phyloP scores from a whole-genome alignment of 345 rosid genomes.

The Dipteronia dyeriana region DNA sequence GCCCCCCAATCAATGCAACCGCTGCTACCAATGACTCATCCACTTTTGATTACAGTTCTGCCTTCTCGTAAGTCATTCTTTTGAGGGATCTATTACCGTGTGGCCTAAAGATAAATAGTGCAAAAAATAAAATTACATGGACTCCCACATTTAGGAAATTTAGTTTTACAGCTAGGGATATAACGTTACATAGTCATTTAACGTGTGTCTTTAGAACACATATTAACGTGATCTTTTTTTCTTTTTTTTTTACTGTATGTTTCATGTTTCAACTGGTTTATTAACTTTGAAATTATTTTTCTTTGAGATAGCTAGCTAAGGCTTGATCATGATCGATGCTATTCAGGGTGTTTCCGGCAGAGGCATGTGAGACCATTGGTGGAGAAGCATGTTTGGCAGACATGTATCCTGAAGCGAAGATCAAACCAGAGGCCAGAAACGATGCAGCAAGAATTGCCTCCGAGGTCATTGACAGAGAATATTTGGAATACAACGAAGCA shows the following conservation, averaged over 20 bases:
- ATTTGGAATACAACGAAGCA: slow-evolving; percentile 32
- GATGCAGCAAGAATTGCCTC: slow-evolving; percentile 10
- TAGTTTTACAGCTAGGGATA: too few relatives aligned
- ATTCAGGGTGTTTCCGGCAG: slow-evolving; percentile 75
- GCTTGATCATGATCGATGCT: not conserved
- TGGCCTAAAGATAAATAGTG: too few relatives aligned
- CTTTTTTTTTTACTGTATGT: not conserved
- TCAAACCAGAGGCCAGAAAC: slow-evolving; percentile 24
- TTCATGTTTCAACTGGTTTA: not conserved
- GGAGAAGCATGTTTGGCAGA: slow-evolving; percentile 75
- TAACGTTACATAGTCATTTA: too few relatives aligned
- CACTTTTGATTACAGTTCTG: slow-evolving; percentile 54
- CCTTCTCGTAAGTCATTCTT: slow-evolving; percentile 43
- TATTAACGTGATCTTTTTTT: not conserved
- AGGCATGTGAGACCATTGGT: slow-evolving; percentile 72
- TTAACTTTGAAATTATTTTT: not conserved
- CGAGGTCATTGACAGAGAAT: slow-evolving; percentile 29
- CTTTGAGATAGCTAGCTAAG: not conserved
- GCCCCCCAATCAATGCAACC: slow-evolving; percentile 33
- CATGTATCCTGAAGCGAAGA: slow-evolving; percentile 57
- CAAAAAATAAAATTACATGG: too few relatives aligned
- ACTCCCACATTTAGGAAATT: too few relatives aligned
- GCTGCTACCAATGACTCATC: slow-evolving; percentile 31
- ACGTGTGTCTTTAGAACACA: too few relatives aligned
- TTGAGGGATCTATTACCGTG: too few relatives aligned